Percentiles rank a stretch among this genome's conserved stretches.
phyloP scores from a whole-genome alignment of 1,139 yeast species.

The Saccharomyces hybrid region DNA sequence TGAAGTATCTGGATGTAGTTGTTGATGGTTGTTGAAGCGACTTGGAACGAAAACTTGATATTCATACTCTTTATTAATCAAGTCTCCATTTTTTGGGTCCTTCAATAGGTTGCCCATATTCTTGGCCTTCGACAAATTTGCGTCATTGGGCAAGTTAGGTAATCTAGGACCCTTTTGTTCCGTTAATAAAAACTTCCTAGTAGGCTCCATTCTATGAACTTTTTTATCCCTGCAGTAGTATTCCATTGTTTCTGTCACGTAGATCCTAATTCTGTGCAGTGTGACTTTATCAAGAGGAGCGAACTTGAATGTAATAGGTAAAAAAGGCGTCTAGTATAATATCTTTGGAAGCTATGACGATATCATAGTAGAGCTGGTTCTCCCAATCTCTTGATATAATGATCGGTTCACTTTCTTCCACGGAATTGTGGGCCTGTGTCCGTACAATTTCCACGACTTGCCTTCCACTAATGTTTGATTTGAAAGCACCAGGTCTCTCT shows the following conservation, averaged over 20 bases:
- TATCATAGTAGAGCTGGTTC: slow-evolving; percentile 80
- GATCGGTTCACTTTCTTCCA: slow-evolving; percentile 89
- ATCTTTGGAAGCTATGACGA: slow-evolving; percentile 80
- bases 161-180: slow-evolving; percentile 63
- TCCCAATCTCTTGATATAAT: slow-evolving; percentile 91
- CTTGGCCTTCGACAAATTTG: slow-evolving; percentile 32
- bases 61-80: slow-evolving; percentile 59
- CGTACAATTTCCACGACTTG: slow-evolving; percentile 63
- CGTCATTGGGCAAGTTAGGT: slow-evolving; percentile 28
- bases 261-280: slow-evolving; percentile 76
- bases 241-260: slow-evolving; percentile 80
- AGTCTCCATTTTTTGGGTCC: slow-evolving; percentile 33
- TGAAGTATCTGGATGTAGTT: slow-evolving; percentile 49
- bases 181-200: slow-evolving; percentile 65
- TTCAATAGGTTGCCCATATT: slow-evolving; percentile 37
- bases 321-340: slow-evolving; percentile 69
- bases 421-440: slow-evolving; percentile 66
- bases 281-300: slow-evolving; percentile 84
- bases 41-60: slow-evolving; percentile 78
- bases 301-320: slow-evolving; percentile 78
- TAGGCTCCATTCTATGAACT: slow-evolving; percentile 88
- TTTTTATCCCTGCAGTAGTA: slow-evolving; percentile 78
- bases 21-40: slow-evolving; percentile 84
- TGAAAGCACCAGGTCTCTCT: slow-evolving; percentile 78
- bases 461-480: slow-evolving; percentile 59